These are phyloP conservation scores for Uncinocarpus reesii DNA, from an alignment of 2,329 filamentous ascomycete genomes.

Conservation along the genomic window DNA sequence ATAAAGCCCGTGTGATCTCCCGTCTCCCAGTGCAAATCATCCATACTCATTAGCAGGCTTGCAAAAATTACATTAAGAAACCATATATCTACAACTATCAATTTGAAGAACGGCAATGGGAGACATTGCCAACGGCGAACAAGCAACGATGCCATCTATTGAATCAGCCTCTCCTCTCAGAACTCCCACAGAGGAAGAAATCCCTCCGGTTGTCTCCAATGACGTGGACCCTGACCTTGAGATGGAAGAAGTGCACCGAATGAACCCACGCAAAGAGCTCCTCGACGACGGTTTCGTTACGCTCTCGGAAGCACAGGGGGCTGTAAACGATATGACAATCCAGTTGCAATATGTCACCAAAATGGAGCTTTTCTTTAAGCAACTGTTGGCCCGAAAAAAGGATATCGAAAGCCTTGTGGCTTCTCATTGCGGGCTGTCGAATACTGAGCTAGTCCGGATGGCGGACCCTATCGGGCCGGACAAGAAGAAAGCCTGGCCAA, in stretches of 20 bases:
- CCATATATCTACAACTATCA: too few relatives aligned
- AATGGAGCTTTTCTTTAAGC: not conserved
- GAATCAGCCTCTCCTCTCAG: not conserved
- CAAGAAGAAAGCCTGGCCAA: conserved; percentile 5
- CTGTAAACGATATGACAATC: not conserved
- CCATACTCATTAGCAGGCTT: too few relatives aligned
- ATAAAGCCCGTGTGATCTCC: too few relatives aligned
- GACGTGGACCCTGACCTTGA: not conserved
- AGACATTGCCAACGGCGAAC: too few relatives aligned
- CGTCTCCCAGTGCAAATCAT: too few relatives aligned
- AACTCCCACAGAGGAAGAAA: not conserved
- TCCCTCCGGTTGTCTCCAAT: not conserved
- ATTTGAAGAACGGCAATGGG: too few relatives aligned
- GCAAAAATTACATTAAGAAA: too few relatives aligned
- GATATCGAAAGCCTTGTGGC: conserved; percentile 9
- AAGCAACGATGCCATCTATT: too few relatives aligned
- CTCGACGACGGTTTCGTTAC: not conserved
- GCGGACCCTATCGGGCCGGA: not conserved
- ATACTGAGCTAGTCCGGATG: conserved; percentile 11
- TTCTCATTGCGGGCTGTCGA: conserved; percentile 14
- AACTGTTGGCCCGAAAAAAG: not conserved
- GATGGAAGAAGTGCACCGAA: not conserved
- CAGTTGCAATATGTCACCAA: not conserved
- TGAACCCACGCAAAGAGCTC: not conserved
- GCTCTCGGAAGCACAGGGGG: not conserved